phyloP scores from a whole-genome alignment of 768 basidiomycete species.

The Mycena haematopus region DNA sequence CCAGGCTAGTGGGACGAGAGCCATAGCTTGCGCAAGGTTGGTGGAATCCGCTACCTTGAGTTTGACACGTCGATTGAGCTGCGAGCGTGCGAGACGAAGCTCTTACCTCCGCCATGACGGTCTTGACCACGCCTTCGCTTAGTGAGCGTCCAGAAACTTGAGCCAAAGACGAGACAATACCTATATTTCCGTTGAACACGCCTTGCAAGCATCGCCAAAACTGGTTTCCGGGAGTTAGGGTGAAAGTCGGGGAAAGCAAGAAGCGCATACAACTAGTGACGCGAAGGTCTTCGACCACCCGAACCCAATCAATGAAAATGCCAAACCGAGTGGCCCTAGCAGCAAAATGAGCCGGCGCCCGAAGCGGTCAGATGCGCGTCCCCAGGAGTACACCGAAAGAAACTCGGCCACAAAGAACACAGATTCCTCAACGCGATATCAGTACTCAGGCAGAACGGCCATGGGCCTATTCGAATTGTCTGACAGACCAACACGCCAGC shows the following conservation, averaged over 20 bases:
- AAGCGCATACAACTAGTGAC: constrained; percentile 28
- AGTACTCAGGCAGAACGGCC: background rate
- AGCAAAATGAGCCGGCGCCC: constrained; percentile 41
- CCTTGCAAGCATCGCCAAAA: constrained; percentile 36
- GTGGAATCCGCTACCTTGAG: constrained; percentile 29
- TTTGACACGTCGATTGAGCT: background rate
- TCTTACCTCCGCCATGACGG: constrained; percentile 38
- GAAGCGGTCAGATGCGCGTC: constrained; percentile 38
- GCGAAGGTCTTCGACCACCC: constrained; percentile 37
- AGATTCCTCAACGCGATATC: constrained; percentile 32
- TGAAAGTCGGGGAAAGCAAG: background rate
- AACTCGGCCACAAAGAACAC: constrained; percentile 39
- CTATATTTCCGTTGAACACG: constrained; percentile 37
- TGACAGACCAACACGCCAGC: constrained; percentile 37
- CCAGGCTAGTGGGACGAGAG: constrained; percentile 30
- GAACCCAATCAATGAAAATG: constrained; percentile 37
- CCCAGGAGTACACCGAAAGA: constrained; percentile 36
- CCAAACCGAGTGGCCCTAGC: constrained; percentile 38
- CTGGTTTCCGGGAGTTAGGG: background rate
- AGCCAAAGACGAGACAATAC: background rate
- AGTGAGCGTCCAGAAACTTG: background rate
- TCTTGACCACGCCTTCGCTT: constrained; percentile 35
- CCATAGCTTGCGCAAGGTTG: constrained; percentile 31
- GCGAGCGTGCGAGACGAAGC: background rate
- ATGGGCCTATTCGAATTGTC: background rate